Conservation (phyloP, 192 early-diverging fungal species). For the Haplosporangium gracile region DNA sequence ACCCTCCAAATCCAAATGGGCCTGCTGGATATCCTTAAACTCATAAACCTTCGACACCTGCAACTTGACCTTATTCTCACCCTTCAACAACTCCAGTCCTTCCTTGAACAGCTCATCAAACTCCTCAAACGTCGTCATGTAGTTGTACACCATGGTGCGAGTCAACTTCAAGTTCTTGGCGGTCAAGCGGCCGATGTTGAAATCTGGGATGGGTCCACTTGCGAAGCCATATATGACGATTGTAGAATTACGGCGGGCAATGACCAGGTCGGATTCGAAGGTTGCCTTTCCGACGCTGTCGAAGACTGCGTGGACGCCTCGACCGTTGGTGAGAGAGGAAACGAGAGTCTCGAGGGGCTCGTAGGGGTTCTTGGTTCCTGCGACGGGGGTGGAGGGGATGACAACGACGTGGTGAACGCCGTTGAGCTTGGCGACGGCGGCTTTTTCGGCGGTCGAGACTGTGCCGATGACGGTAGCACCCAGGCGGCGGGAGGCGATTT, state of each 20-base stretch:
- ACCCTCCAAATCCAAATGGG: constrained; percentile 3
- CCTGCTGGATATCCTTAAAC: background rate
- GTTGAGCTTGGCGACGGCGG: constrained; percentile 61
- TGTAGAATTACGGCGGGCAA: constrained; percentile 68
- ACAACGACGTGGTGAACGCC: constrained; percentile 80
- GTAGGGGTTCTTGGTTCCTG: constrained; percentile 15
- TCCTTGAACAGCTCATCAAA: constrained; percentile 67
- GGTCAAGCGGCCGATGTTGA: constrained; percentile 63
- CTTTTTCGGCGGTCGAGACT: constrained; percentile 77
- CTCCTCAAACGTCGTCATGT: constrained; percentile 75
- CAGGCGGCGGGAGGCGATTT: constrained; percentile 70
- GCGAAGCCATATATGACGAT: constrained; percentile 89
- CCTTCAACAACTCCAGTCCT: background rate
- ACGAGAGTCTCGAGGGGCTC: constrained; percentile 75
- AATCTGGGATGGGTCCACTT: constrained; percentile 77
- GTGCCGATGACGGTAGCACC: constrained; percentile 93
- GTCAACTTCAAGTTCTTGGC: constrained; percentile 78
- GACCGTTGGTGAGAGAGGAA: constrained; percentile 72
- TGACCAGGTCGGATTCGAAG: constrained; percentile 76
- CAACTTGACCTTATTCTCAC: background rate
- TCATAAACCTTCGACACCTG: background rate
- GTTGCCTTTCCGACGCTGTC: constrained; percentile 90
- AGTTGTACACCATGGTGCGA: constrained; percentile 77
- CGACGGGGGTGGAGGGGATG: constrained; percentile 55
- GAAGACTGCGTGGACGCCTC: constrained; percentile 83